These are phyloP conservation scores for Sphaerulina populicola DNA, from an alignment of 2,329 filamentous ascomycete species.

Conservation along the genomic window DNA sequence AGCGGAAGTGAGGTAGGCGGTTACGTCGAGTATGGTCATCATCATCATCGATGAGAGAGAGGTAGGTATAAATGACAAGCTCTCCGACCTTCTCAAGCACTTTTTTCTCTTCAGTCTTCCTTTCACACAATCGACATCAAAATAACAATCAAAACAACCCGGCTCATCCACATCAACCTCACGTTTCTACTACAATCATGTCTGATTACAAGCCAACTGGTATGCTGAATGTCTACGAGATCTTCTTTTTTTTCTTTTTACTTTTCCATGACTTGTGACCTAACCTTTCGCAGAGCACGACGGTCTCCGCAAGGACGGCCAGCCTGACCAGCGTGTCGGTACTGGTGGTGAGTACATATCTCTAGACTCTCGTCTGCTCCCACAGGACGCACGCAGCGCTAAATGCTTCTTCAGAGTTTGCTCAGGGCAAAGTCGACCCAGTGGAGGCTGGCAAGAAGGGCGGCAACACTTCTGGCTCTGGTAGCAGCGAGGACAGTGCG, in stretches of 20 bases:
- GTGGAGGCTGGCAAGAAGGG: constrained; percentile 37
- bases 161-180: constrained; percentile 5
- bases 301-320: constrained; percentile 38
- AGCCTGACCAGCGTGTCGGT: constrained; percentile 37
- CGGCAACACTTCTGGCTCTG: constrained; percentile 25
- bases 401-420: background rate
- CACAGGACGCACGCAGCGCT: background rate
- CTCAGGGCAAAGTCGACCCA: constrained; percentile 34
- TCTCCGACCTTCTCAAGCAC: background rate
- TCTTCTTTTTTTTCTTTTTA: background rate
- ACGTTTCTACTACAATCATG: constrained; percentile 15
- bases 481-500: constrained; percentile 14
- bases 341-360: constrained; percentile 28
- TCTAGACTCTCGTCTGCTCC: background rate
- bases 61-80: constrained; percentile 6
- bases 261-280: background rate
- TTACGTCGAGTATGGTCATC: constrained; percentile 9
- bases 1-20: no score
- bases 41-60: background rate
- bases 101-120: constrained; percentile 6
- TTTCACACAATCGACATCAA: background rate
- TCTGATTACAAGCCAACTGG: constrained; percentile 35
- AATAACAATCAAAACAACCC: constrained; percentile 5
- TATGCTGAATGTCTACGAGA: constrained; percentile 1
- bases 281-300: constrained; percentile 33